A percentile compares a stretch with the other conserved stretches of the same genome.
Evolutionary conservation across 257 asterid species (phyloP).

Genomic region (Rehmannia glutinosa): DNA sequence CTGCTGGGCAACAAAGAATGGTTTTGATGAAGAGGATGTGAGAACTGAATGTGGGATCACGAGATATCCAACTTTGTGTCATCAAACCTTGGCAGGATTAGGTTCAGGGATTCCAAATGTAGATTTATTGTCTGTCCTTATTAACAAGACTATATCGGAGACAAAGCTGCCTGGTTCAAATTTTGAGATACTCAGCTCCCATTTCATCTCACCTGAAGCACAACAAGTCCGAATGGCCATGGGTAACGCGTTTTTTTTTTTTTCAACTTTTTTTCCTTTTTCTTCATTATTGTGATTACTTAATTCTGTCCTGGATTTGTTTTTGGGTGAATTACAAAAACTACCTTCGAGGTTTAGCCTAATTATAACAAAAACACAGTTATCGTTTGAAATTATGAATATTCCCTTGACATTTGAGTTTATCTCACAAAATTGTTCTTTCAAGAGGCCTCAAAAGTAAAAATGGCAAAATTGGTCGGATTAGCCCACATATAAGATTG

Average conservation of each 20-base stretch:
- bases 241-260: constrained; percentile 25
- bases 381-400: too few species aligned
- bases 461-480: too few species aligned
- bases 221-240: constrained; percentile 40
- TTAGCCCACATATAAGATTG: too few species aligned
- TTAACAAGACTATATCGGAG: constrained; percentile 44
- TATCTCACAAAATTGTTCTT: too few species aligned
- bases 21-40: constrained; percentile 12
- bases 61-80: constrained; percentile 55
- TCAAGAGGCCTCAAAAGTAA: too few species aligned
- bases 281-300: too few species aligned
- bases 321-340: too few species aligned
- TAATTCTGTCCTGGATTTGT: not conserved
- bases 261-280: not conserved
- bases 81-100: constrained; percentile 31
- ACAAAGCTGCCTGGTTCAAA: constrained; percentile 38
- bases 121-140: constrained; percentile 40
- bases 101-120: constrained; percentile 16
- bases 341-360: too few species aligned
- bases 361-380: too few species aligned
- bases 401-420: too few species aligned
- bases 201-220: constrained; percentile 44
- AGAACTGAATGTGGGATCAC: constrained; percentile 52
- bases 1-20: not conserved
- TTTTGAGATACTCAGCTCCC: constrained; percentile 39